Evolutionary conservation across 805 yeast species (phyloP).

Genomic region (Candida xiaguanensis): DNA sequence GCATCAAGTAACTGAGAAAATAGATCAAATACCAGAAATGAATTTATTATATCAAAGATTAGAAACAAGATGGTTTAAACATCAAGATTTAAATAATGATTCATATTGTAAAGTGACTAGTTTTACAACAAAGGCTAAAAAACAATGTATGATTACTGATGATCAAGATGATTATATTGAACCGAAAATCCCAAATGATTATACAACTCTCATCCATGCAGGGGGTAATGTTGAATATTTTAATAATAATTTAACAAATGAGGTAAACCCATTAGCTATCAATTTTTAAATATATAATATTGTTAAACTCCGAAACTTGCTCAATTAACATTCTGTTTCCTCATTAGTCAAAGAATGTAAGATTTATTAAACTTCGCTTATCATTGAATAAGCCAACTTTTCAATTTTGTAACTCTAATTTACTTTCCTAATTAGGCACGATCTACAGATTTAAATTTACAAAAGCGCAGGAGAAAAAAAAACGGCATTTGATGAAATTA

Average conservation of each 20-base stretch:
- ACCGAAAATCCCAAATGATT: slow-evolving; percentile 13
- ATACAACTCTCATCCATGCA: slow-evolving; percentile 9
- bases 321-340: not conserved
- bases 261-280: too few relatives aligned
- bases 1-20: slow-evolving; percentile 33
- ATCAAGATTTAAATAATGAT: slow-evolving; percentile 17
- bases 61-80: slow-evolving; percentile 42
- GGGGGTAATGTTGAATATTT: slow-evolving; percentile 3
- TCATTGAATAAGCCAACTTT: too few relatives aligned
- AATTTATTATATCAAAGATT: slow-evolving; percentile 7
- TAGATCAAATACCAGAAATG: slow-evolving; percentile 26
- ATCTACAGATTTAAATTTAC: not conserved
- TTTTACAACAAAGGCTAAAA: slow-evolving; percentile 18
- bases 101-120: slow-evolving; percentile 19
- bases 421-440: slow-evolving; percentile 1
- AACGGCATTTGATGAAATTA: not conserved
- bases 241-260: too few relatives aligned
- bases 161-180: slow-evolving; percentile 20
- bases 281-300: too few relatives aligned
- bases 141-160: slow-evolving; percentile 18
- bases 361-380: too few relatives aligned
- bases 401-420: too few relatives aligned
- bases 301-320: not conserved
- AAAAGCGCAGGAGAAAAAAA: not conserved
- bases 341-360: too few relatives aligned